Evolutionary conservation across 2,329 filamentous ascomycete species (phyloP).

Genomic region (Aspergillus ochraceoroseus): DNA sequence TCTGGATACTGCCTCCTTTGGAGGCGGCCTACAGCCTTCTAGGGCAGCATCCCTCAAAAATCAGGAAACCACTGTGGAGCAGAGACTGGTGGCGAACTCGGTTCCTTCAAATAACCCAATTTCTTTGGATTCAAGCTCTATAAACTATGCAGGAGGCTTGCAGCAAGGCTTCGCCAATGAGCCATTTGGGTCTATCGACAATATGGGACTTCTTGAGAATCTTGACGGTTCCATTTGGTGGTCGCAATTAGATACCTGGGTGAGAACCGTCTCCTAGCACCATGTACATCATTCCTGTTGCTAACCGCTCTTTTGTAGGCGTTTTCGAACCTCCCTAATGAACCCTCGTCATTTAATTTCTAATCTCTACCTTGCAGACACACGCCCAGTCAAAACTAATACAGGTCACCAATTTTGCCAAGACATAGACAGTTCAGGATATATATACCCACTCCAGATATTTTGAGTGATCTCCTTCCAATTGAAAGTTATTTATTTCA

Average conservation of each 20-base stretch:
- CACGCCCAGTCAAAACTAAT: no score
- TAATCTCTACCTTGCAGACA: background rate
- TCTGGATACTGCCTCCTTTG: constrained; percentile 4
- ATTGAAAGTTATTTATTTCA: no score
- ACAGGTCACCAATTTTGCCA: no score
- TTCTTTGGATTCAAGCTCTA: constrained; percentile 14
- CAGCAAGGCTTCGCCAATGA: constrained; percentile 20
- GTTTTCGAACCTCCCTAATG: constrained; percentile 32
- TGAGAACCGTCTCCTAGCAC: constrained; percentile 16
- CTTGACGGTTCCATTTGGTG: constrained; percentile 39
- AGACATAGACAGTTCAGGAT: no score
- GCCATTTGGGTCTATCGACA: constrained; percentile 22
- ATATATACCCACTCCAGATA: no score
- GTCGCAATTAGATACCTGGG: constrained; percentile 40
- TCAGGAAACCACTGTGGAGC: constrained; percentile 7
- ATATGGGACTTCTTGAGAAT: constrained; percentile 31
- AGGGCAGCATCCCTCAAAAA: background rate
- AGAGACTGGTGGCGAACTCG: constrained; percentile 3
- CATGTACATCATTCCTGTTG: background rate
- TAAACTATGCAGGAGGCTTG: constrained; percentile 20
- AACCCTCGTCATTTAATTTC: constrained; percentile 25
- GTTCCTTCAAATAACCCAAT: constrained; percentile 6
- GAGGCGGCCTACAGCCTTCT: background rate
- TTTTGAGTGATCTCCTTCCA: no score
- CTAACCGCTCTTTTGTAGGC: constrained; percentile 25